Base-by-base conservation (phyloP, 306 rosid species). In the Lathyrus sativus region DNA sequence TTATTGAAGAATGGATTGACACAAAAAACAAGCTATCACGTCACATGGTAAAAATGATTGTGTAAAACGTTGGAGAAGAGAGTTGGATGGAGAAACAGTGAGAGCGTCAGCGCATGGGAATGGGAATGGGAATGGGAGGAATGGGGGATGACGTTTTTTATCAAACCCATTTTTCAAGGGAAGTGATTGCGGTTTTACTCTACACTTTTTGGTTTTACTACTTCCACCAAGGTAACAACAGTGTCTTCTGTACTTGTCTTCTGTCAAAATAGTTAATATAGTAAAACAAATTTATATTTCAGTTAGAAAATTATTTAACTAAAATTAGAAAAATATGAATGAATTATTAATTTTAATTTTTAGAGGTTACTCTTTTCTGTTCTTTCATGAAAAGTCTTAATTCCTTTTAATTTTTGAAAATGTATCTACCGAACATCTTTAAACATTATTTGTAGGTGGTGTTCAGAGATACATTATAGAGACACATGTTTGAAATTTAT, bases 31-130 rank as follows among this genome's bases (percentile, higher is more conserved):
- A 1, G 19, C 11, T 22, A 54, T 54, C 4, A 54, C 60, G 60
- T 54, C 33, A 54, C 60, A 0, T 24, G 60, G 35, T 54, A 24
- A 54, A 51, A 24, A 54, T 54, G 60, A 54, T 54, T 11, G 60
- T 24, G 60, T 24, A 5, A 54, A 6, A 54, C 9, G 11, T 24
- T 22, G 59, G 59, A 53, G 59, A 53, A 2, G 12, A 2, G 10
- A 53, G 31, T 9, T 22, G 55, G 24, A 53, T 3, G 22, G 11
- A 53, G 2, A 53, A 22, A 53, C 33, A 53, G 59, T 22, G 15
- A 53, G n/a, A 54, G 60, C 31, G 6, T 53, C 15, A 53, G 59
- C 35, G 55, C 26, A 22, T 22, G 29, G 33, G 33, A 49, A 49
- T 49, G n/a, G 24, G 24, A 22, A 22, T 22, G 24, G 33, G 58